Percentiles rank a stretch among this genome's conserved stretches.
Evolutionary conservation across 2,329 filamentous ascomycete genomes (phyloP).

Genomic region (Cadophora sp.): DNA sequence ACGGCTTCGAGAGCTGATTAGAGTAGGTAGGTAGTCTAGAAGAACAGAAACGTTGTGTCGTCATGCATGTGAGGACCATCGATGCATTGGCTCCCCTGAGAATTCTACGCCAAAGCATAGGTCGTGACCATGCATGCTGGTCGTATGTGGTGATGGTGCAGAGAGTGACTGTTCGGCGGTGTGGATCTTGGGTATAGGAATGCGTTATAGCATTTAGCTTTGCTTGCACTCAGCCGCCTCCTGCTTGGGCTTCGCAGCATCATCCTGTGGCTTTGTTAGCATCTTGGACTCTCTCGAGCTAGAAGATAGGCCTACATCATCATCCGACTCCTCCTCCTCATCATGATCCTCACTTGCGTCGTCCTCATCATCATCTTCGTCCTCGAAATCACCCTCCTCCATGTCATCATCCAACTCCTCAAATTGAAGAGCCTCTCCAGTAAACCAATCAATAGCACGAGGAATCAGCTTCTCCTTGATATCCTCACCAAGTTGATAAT

Average conservation of each 20-base stretch:
- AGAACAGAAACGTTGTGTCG: slow-evolving; percentile 26
- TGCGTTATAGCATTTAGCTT: slow-evolving; percentile 64
- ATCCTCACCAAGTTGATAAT: slow-evolving; percentile 98
- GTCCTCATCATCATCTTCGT: slow-evolving; percentile 88
- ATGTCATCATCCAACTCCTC: slow-evolving; percentile 90
- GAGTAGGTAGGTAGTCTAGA: slow-evolving; percentile 41
- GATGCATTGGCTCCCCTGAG: slow-evolving; percentile 23
- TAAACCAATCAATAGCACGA: slow-evolving; percentile 99
- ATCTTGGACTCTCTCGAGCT: slow-evolving; percentile 19
- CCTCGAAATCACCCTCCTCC: slow-evolving; percentile 82
- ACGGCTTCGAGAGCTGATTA: slow-evolving; percentile 38
- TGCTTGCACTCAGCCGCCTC: slow-evolving; percentile 97
- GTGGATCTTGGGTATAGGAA: slow-evolving; percentile 16
- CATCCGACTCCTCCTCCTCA: slow-evolving; percentile 81
- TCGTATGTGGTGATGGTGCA: slow-evolving; percentile 16
- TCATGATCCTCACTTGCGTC: slow-evolving; percentile 78
- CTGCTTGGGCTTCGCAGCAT: slow-evolving; percentile 88
- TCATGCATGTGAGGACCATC: slow-evolving; percentile 28
- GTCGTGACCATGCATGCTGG: slow-evolving; percentile 18
- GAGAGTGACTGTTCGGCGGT: slow-evolving; percentile 18
- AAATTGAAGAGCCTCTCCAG: slow-evolving; percentile 94
- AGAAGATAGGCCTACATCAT: slow-evolving; percentile 64
- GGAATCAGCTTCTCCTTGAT: slow-evolving; percentile 99
- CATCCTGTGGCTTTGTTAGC: slow-evolving; percentile 66
- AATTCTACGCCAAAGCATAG: slow-evolving; percentile 28